phyloP scores from a whole-genome alignment of 345 rosid genomes.

The Turritis glabra region DNA sequence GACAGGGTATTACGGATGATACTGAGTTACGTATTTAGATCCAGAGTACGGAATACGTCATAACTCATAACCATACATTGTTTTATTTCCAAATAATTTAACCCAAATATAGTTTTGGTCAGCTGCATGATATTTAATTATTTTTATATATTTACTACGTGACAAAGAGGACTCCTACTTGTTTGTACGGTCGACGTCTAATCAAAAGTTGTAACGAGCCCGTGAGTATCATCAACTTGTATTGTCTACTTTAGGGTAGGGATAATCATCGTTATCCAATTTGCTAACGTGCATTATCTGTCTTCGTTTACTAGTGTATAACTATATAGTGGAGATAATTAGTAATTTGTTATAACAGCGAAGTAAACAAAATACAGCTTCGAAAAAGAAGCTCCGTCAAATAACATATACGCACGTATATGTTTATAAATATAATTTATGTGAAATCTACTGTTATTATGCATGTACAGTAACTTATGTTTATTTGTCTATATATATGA shows the following conservation, averaged over 20 bases:
- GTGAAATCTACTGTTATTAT: too few species aligned
- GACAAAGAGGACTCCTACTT: not conserved
- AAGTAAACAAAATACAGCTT: too few species aligned
- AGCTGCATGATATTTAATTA: not conserved
- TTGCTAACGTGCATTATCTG: not conserved
- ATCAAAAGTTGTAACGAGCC: not conserved
- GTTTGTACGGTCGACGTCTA: conserved; percentile 1
- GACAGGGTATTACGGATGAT: not conserved
- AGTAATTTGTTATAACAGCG: too few species aligned
- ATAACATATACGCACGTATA: too few species aligned
- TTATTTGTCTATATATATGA: too few species aligned
- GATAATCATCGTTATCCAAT: conserved; percentile 15
- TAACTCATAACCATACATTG: too few species aligned
- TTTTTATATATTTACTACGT: not conserved
- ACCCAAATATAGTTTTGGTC: not conserved
- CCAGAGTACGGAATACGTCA: too few species aligned
- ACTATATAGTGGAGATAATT: not conserved
- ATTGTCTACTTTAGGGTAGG: not conserved
- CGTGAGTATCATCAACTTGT: conserved; percentile 8
- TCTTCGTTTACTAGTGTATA: not conserved
- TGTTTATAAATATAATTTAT: too few species aligned
- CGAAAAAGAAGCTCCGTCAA: too few species aligned
- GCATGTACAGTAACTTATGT: too few species aligned
- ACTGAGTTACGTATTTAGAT: not conserved
- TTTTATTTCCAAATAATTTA: not conserved